Evolutionary conservation across 2,329 filamentous ascomycete genomes (phyloP), one percentile per base, ranked within the genome.

Genomic region (Eutypa lata): DNA sequence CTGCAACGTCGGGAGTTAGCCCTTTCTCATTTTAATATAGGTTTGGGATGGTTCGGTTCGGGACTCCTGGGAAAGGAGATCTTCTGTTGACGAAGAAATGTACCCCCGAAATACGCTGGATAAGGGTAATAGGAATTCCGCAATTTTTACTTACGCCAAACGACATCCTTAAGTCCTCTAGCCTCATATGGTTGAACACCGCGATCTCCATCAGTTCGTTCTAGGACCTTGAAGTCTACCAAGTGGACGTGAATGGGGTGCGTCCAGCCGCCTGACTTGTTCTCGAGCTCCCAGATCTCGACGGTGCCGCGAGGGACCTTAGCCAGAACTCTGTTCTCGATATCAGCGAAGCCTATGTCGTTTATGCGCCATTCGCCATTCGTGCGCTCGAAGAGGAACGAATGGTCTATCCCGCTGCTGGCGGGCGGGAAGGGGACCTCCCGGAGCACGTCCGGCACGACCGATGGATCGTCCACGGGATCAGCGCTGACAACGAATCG

Each of bases 191-290:
- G 72, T 55, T 72, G 59, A 4, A 83, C 74, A 13, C 60, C 62
- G 3, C 73, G 69, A 22, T 70, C 45, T 10, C 73, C 74, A 3
- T 77, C 76, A 0, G 62, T 73, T 18, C 81, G 76, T 7, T 68
- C 71, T 21, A 83, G 59, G 35, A 85, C 70, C 51, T 78, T 75
- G 65, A 85, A 80, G 59, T 84, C 81, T 47, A 86, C 76, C 1
- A 84, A 71, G 60, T 85, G 82, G 47, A 84, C 76, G 63, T 85
- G 82, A 31, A 78, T 68, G 1, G 80, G 81, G 58, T 84, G 81
- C 2, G 75, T 73, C 64, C 77, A 79, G 24, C 73, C 76, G 16
- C 76, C 79, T 14, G 71, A 72, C 24, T 66, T 69, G 63, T 84
- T 82, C 53, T 73, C 69, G 6, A 81, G 67, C 61, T 76, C 70